A percentile compares a stretch with the other conserved stretches of the same genome.
These are phyloP conservation scores for Penicillium arizonense DNA, from an alignment of 495 filamentous ascomycete genomes.

Conservation along the genomic window DNA sequence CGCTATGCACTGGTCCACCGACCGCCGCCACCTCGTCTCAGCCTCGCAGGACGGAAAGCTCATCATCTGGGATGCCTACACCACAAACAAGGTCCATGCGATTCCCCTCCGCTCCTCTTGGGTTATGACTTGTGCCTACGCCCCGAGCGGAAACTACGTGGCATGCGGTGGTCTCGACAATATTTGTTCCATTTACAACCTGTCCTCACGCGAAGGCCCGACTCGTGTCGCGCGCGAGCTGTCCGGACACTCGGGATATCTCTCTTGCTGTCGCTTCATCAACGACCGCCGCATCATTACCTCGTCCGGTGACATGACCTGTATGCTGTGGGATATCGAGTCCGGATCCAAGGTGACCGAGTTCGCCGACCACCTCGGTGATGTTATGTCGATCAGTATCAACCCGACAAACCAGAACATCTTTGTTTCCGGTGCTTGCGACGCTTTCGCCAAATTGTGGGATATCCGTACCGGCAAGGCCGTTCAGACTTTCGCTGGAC, in stretches of 20 bases:
- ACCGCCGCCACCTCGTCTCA: slow-evolving; percentile 95
- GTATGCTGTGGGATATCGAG: slow-evolving; percentile 99
- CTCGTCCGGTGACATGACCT: slow-evolving; percentile 99
- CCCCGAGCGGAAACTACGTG: slow-evolving; percentile 96
- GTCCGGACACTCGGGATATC: slow-evolving; percentile 94
- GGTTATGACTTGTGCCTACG: slow-evolving; percentile 99
- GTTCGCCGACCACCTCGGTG: slow-evolving; percentile 96
- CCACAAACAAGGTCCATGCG: slow-evolving; percentile 98
- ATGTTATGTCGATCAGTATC: slow-evolving; percentile 99
- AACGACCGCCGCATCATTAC: slow-evolving; percentile 97
- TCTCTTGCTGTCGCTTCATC: slow-evolving; percentile 98
- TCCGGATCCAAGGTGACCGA: slow-evolving; percentile 96
- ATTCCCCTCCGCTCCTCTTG: slow-evolving; percentile 98
- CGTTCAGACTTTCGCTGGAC: slow-evolving; percentile 96
- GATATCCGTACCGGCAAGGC: slow-evolving; percentile 98
- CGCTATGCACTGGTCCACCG: slow-evolving; percentile 99
- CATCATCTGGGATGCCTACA: slow-evolving; percentile 99
- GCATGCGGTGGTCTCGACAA: slow-evolving; percentile 98
- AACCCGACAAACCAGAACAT: slow-evolving; percentile 97
- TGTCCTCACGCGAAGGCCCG: slow-evolving; percentile 91
- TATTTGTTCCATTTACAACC: slow-evolving; percentile 99
- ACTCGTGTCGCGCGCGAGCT: slow-evolving; percentile 95
- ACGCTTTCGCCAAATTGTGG: slow-evolving; percentile 98
- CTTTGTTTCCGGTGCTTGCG: slow-evolving; percentile 97
- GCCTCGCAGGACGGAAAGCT: slow-evolving; percentile 99